These are phyloP conservation scores for Omphalotus guepiniiformis DNA, from an alignment of 768 basidiomycete species.

Conservation along the genomic window DNA sequence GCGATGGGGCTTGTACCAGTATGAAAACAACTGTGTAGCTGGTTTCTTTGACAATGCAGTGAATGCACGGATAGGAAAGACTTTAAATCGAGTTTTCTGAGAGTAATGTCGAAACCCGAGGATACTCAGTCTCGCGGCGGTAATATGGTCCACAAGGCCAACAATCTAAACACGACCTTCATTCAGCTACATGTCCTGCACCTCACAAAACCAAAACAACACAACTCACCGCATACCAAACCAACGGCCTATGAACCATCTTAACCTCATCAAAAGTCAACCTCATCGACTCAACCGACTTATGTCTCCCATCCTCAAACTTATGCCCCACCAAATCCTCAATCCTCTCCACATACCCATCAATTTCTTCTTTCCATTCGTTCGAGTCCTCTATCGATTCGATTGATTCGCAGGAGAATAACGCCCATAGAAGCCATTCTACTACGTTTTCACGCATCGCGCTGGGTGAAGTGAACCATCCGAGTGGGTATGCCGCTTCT, in stretches of 20 bases:
- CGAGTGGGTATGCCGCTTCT: constrained; percentile 27
- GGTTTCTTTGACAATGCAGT: constrained; percentile 41
- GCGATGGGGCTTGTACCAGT: constrained; percentile 45
- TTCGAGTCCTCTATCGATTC: constrained; percentile 9
- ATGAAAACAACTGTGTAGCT: constrained; percentile 29
- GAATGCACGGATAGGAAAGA: constrained; percentile 52
- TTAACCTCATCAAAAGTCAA: constrained; percentile 54
- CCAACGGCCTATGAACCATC: constrained; percentile 51
- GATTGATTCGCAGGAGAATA: constrained; percentile 42
- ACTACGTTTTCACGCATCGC: constrained; percentile 44
- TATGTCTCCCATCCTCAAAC: constrained; percentile 36
- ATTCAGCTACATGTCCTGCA: not conserved
- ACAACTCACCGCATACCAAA: constrained; percentile 58
- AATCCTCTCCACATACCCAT: constrained; percentile 37
- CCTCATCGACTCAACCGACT: constrained; percentile 40
- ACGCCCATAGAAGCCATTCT: constrained; percentile 65
- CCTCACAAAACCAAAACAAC: not conserved
- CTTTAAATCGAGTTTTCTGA: constrained; percentile 16
- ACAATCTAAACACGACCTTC: constrained; percentile 40
- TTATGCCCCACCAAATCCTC: constrained; percentile 37
- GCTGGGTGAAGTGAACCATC: constrained; percentile 47
- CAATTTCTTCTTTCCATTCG: constrained; percentile 49
- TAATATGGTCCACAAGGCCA: constrained; percentile 41
- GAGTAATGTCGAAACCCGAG: constrained; percentile 56
- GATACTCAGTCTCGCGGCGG: constrained; percentile 32